Base-by-base conservation (phyloP, 176 grass and related monocot species). In the Carex scoparia region DNA sequence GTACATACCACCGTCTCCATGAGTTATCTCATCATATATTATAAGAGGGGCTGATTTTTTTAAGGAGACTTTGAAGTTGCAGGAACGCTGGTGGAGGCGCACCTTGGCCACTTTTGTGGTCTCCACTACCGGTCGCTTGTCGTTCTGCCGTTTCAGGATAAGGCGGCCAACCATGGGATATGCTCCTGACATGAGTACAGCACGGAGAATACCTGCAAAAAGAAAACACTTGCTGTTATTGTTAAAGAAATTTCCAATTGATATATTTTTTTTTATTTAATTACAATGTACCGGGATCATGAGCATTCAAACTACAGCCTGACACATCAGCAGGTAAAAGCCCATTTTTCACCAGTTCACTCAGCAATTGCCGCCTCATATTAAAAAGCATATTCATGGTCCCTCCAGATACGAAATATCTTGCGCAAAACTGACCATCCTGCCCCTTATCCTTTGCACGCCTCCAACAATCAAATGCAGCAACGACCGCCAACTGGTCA, bases 131-230 rank as follows among this genome's bases (percentile, higher is more conserved):
- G 90, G 57, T 87, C 74, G 82, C 85, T 32, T 91, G 88, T 60
- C 54, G 87, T 94, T 89, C 65, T 88, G 80, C 14, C 81, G 68
- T 84, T 81, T 85, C 57, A 90, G 93, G 48, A 95, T 91, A 72
- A 99, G 62, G 60, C 82, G 88, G 79, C 90, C 96, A n/a, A 99
- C 91, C 93, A 92, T 94, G 65, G 96, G 96, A 84, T 99, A 99
- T 55, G 79, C 69, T 32, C 93, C 93, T 80, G 93, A 80, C 90
- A 92, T 86, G 51, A 99, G 93, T 78, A 99, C 91, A 76, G 96
- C 93, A 37, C 96, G 90, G 53, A 99, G 85, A 55, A 99, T 94
- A 85, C 92, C 92, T 94, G 84, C 32, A 67, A 81, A 81, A 54
- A 79, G 4, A 79, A 67, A 35, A 31, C 14, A 82, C n/a, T 67